Evolutionary conservation across 108 stramenopile genomes (phyloP).

Genomic region (Bacterosira constricta): DNA sequence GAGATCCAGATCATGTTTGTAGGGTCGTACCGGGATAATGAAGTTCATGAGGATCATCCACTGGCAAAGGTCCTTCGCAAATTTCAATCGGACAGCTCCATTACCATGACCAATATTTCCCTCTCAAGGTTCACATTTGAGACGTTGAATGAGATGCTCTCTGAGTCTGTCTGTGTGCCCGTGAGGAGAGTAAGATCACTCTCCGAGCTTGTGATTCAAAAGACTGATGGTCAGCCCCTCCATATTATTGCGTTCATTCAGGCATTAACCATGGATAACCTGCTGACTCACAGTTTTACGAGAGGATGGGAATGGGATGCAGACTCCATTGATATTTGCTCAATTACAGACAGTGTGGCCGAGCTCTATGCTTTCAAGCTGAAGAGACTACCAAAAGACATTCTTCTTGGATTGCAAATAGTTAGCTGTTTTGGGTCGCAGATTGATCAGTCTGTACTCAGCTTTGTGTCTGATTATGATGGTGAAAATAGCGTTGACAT

Average conservation of each 20-base stretch:
- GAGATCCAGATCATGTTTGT: slow-evolving; percentile 34
- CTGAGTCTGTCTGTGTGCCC: slow-evolving; percentile 21
- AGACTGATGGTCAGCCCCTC: slow-evolving; percentile 27
- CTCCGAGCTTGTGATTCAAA: slow-evolving; percentile 18
- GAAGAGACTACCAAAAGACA: slow-evolving; percentile 5
- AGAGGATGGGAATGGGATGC: slow-evolving; percentile 37
- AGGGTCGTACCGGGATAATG: slow-evolving; percentile 57
- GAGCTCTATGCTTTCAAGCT: slow-evolving; percentile 30
- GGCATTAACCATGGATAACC: slow-evolving; percentile 10
- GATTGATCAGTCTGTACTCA: slow-evolving; percentile 19
- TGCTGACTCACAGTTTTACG: slow-evolving; percentile 23
- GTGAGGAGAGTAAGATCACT: slow-evolving; percentile 16
- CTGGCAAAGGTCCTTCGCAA: slow-evolving; percentile 7
- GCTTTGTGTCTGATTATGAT: slow-evolving; percentile 15
- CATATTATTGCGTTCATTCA: slow-evolving; percentile 30
- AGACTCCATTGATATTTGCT: slow-evolving; percentile 12
- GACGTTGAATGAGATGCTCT: slow-evolving; percentile 25
- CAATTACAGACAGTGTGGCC: slow-evolving; percentile 32
- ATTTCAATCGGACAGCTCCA: slow-evolving; percentile 1
- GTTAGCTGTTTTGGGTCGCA: slow-evolving; percentile 28
- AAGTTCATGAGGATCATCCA: slow-evolving; percentile 32
- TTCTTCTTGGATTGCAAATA: slow-evolving; percentile 20
- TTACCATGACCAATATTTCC: slow-evolving; percentile 19
- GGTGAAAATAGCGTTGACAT: slow-evolving; percentile 23
- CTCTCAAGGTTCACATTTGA: slow-evolving; percentile 6